Evolutionary conservation across 768 basidiomycete genomes (phyloP).

Genomic region (Agaricus sinodeliciosus): DNA sequence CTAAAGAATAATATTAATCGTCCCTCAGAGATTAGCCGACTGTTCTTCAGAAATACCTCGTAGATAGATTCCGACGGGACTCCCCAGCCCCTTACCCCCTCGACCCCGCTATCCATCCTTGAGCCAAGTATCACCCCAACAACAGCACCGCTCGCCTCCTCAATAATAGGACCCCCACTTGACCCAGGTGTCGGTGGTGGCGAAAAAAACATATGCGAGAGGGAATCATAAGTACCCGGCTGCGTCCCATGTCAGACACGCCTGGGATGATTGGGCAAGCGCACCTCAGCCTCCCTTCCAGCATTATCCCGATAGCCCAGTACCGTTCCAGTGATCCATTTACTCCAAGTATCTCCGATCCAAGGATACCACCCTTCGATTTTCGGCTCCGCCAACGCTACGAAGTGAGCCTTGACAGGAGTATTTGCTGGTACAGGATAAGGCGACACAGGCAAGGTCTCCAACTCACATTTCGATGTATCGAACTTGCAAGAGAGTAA

Average conservation of each 20-base stretch:
- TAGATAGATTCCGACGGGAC: slow-evolving; percentile 57
- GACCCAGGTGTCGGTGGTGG: slow-evolving; percentile 56
- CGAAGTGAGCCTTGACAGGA: slow-evolving; percentile 46
- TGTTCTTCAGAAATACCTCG: slow-evolving; percentile 33
- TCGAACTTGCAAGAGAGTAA: slow-evolving; percentile 29
- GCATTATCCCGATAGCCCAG: slow-evolving; percentile 54
- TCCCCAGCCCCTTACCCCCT: slow-evolving; percentile 55
- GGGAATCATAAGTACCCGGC: slow-evolving; percentile 65
- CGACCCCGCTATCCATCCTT: slow-evolving; percentile 47
- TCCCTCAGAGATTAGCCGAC: not conserved
- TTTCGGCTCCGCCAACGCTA: slow-evolving; percentile 33
- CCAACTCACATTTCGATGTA: slow-evolving; percentile 20
- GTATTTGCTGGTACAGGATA: slow-evolving; percentile 48
- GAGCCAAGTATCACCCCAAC: slow-evolving; percentile 60
- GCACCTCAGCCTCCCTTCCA: slow-evolving; percentile 49
- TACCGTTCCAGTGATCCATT: slow-evolving; percentile 46
- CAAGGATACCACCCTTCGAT: slow-evolving; percentile 41
- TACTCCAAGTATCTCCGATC: slow-evolving; percentile 47
- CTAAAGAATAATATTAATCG: slow-evolving; percentile 17
- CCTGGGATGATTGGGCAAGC: slow-evolving; percentile 10
- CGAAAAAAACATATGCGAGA: slow-evolving; percentile 49
- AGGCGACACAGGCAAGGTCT: slow-evolving; percentile 52
- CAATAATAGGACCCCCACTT: slow-evolving; percentile 65
- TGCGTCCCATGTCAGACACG: slow-evolving; percentile 16
- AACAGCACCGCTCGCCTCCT: slow-evolving; percentile 54